Evolutionary conservation across 2,329 filamentous ascomycete genomes (phyloP).

Genomic region (Botrytis hyacinthi): DNA sequence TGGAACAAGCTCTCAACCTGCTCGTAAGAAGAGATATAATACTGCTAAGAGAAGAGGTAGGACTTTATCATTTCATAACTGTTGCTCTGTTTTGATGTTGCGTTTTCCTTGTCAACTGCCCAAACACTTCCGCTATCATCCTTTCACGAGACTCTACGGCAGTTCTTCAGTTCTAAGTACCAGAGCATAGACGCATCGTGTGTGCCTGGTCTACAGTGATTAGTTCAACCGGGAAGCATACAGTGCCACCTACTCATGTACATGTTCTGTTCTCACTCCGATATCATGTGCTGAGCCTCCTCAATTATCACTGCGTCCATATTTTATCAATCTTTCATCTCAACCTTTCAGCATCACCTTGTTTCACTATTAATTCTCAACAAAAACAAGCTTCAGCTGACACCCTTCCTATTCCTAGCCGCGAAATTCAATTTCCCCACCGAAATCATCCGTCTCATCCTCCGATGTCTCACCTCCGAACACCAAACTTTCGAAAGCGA

Average conservation of each 20-base stretch:
- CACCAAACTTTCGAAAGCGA: not conserved
- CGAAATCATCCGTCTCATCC: not conserved
- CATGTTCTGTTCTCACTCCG: too few relatives aligned
- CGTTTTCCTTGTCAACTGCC: rapidly evolving
- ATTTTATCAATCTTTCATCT: not conserved
- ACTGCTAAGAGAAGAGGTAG: not conserved
- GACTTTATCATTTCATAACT: not conserved
- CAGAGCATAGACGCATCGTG: too few relatives aligned
- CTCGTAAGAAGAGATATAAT: not conserved
- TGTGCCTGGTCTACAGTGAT: too few relatives aligned
- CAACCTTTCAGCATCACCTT: not conserved
- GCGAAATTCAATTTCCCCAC: not conserved
- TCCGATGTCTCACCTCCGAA: not conserved
- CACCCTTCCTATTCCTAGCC: not conserved
- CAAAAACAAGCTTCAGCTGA: not conserved
- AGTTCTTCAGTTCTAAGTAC: too few relatives aligned
- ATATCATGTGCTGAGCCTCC: not conserved
- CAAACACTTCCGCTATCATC: not conserved
- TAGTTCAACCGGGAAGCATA: too few relatives aligned
- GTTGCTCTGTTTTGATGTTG: not conserved
- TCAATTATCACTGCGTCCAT: not conserved
- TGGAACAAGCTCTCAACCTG: not conserved
- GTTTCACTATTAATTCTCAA: not conserved
- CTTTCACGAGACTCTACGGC: too few relatives aligned
- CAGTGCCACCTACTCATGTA: too few relatives aligned